Base-by-base conservation (phyloP, 306 rosid genomes). In the Mimosa bimucronata region DNA sequence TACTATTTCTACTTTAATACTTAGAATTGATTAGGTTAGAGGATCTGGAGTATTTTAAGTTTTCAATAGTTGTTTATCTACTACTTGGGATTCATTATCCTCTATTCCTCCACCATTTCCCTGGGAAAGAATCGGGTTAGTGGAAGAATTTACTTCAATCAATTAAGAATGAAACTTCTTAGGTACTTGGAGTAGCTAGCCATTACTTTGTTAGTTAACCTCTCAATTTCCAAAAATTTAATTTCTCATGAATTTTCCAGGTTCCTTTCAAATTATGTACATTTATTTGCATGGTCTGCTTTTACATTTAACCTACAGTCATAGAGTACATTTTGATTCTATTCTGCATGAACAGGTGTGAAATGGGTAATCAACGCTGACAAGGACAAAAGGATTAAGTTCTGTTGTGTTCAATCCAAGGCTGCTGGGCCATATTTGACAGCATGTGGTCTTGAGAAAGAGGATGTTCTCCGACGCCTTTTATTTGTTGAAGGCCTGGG, bases 391-490 rank as follows among this genome's bases (percentile, higher is more conserved):
- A 91, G 84, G 81, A 89, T 94, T 83, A 91, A 91, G 66, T 94
- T 90, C 79, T 94, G 95, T 40, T 88, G 92, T 14, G 81, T 93
- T 75, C 94, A 90, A 79, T 93, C 97, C 37, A 71, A 87, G 77
- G 76, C 88, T 60, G 98, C 94, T 60, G 92, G 85, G 74, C 93
- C 94, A 41, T 93, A 91, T 79, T 71, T 93, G 88, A 84, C 75
- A 60, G 76, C 85, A 30, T 85, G 95, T 18, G 97, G 92, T 46
- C 86, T 90, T 73, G 85, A 90, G 61, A 79, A 80, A 60, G 92
- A 94, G 83, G 93, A 91, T 74, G 92, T 88, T 77, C 81, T 86
- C 21, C 86, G 74, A 25, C 87, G 88, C 37, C 88, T 93, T 53
- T 84, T 91, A 85, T 91, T 91, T 44, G 41, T 91, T 58, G 94